Conservation (phyloP, 768 basidiomycete species). For the Hypsizygus marmoreus region DNA sequence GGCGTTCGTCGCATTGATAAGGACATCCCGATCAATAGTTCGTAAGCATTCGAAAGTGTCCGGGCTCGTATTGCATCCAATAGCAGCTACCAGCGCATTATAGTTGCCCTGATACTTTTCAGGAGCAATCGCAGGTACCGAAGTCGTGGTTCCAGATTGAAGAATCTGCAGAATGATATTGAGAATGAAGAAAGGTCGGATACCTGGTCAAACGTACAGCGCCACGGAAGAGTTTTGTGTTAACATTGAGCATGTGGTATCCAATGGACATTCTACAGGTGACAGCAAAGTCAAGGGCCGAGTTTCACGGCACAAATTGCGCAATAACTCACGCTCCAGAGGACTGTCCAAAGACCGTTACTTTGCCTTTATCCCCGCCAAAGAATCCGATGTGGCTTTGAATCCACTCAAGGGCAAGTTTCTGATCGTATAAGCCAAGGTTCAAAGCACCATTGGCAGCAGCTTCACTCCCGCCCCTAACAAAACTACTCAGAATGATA, state of each 20-base stretch:
- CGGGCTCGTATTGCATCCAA: constrained; percentile 26
- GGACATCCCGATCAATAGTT: constrained; percentile 14
- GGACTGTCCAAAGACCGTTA: constrained; percentile 57
- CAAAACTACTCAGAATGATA: background rate
- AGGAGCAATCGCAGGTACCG: constrained; percentile 29
- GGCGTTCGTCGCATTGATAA: constrained; percentile 18
- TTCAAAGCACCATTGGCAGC: constrained; percentile 39
- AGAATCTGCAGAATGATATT: constrained; percentile 34
- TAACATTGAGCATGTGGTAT: constrained; percentile 34
- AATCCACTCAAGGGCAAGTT: constrained; percentile 52
- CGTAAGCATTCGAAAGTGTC: constrained; percentile 29
- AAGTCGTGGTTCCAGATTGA: constrained; percentile 39
- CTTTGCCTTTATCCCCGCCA: constrained; percentile 40
- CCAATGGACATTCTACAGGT: constrained; percentile 29
- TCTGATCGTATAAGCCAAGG: constrained; percentile 48
- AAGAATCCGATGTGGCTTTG: constrained; percentile 60
- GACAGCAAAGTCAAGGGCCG: background rate
- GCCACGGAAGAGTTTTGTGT: constrained; percentile 32
- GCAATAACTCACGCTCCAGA: constrained; percentile 56
- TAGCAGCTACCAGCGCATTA: constrained; percentile 38
- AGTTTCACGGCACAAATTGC: too few relatives aligned
- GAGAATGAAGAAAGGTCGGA: background rate
- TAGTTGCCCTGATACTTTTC: constrained; percentile 34
- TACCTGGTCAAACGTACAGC: constrained; percentile 23
- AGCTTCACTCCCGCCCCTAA: constrained; percentile 29